Percentiles rank a stretch among this genome's conserved stretches.
These are phyloP conservation scores for Cotoneaster glaucophyllus DNA, from an alignment of 306 rosid genomes.

Conservation along the genomic window DNA sequence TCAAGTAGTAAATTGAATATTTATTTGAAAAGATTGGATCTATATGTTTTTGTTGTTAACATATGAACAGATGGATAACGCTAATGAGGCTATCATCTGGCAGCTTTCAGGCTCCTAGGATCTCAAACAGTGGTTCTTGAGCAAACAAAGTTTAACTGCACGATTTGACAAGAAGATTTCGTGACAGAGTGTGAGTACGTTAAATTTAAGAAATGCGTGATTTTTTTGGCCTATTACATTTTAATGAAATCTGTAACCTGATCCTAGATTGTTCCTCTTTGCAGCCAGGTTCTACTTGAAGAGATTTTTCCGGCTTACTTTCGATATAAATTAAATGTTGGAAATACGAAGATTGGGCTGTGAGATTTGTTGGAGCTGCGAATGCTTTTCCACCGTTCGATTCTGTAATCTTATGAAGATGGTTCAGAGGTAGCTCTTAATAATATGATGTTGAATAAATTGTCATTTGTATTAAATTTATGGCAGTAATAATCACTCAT, in stretches of 20 bases:
- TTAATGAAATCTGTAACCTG: neutral
- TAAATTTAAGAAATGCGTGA: neutral
- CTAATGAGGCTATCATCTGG: neutral
- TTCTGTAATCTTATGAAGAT: neutral
- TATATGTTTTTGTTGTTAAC: neutral
- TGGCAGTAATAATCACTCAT: neutral
- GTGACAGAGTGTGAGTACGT: neutral
- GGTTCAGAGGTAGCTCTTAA: neutral
- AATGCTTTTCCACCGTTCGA: neutral
- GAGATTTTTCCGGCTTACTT: neutral
- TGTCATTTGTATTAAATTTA: neutral
- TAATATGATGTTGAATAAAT: neutral
- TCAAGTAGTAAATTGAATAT: neutral
- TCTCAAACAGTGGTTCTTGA: neutral
- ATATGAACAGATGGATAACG: neutral
- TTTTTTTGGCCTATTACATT: neutral
- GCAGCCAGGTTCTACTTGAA: neutral
- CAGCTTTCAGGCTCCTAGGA: neutral
- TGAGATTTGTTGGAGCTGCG: neutral
- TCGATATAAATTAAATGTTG: neutral
- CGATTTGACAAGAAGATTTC: neutral
- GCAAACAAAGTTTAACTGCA: neutral
- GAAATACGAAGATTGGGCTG: neutral
- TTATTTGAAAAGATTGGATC: neutral
- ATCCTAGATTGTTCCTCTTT: neutral